Percentiles rank a stretch among this genome's conserved stretches.
phyloP scores from a whole-genome alignment of 2,329 filamentous ascomycete species.

The Epichloe gansuensis region DNA sequence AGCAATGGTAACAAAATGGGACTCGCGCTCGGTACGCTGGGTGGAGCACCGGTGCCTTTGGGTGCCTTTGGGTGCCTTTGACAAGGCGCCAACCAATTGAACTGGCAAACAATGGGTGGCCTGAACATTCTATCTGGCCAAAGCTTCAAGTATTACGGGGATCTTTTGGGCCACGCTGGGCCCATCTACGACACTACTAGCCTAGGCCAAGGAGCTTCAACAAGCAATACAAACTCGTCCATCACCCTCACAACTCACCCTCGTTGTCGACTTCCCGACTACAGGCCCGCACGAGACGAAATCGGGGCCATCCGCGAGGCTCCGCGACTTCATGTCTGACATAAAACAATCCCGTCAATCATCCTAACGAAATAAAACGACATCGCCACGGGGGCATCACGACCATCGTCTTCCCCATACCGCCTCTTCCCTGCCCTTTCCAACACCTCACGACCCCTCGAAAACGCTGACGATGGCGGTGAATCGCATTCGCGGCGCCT shows the following conservation, averaged over 20 bases:
- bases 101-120: not conserved
- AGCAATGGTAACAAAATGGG: too few species aligned
- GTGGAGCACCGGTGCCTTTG: not conserved
- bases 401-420: slow-evolving; percentile 3
- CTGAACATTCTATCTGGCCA: not conserved
- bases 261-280: not conserved
- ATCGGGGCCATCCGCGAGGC: not conserved
- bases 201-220: not conserved
- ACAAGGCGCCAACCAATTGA: not conserved
- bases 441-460: slow-evolving; percentile 10
- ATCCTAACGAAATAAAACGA: not conserved
- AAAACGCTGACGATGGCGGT: slow-evolving; percentile 61
- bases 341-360: not conserved
- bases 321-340: not conserved
- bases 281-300: slow-evolving; percentile 1
- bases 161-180: not conserved
- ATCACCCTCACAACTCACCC: not conserved
- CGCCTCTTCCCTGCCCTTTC: slow-evolving; percentile 13
- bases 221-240: not conserved
- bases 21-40: not conserved
- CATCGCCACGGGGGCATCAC: not conserved
- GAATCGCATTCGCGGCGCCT: slow-evolving; percentile 88
- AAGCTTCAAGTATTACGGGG: not conserved
- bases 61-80: not conserved
- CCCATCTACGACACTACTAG: not conserved